Conservation (phyloP, 768 basidiomycete species). For the Cystofilobasidium bisporidii region DNA sequence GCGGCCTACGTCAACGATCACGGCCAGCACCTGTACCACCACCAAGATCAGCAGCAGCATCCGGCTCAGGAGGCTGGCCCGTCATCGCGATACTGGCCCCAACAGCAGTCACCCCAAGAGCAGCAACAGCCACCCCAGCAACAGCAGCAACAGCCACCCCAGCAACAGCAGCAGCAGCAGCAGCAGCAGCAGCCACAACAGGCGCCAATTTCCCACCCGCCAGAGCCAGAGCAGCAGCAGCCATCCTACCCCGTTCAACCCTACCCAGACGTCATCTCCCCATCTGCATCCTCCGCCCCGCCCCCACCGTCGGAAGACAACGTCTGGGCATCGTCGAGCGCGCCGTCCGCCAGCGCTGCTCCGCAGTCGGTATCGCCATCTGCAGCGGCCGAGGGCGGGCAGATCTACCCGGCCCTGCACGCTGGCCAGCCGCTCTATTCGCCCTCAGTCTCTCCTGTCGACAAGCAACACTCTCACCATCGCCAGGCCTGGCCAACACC, state of each 20-base stretch:
- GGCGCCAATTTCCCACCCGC: conserved; percentile 15
- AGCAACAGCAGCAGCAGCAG: conserved; percentile 24
- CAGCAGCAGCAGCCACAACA: conserved; percentile 34
- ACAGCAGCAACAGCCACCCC: not conserved
- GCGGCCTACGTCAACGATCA: too few species aligned
- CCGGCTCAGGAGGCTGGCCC: too few species aligned
- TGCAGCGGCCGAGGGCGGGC: too few species aligned
- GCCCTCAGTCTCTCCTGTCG: not conserved
- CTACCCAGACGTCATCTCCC: not conserved
- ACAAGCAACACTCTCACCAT: not conserved
- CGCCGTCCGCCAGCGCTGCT: too few species aligned
- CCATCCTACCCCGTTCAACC: not conserved
- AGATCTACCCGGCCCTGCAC: conserved; percentile 4
- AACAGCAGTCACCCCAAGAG: too few species aligned
- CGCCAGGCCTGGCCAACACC: not conserved
- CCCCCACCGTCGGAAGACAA: not conserved
- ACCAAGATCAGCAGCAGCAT: too few species aligned
- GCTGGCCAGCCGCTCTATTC: not conserved
- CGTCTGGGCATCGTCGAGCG: not conserved
- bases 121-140: not conserved
- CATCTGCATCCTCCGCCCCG: too few species aligned
- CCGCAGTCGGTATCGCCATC: too few species aligned
- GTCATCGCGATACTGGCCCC: too few species aligned
- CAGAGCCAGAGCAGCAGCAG: conserved; percentile 1
- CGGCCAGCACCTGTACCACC: too few species aligned